Evolutionary conservation across 768 basidiomycete species (phyloP).

Genomic region (Suillus plorans): DNA sequence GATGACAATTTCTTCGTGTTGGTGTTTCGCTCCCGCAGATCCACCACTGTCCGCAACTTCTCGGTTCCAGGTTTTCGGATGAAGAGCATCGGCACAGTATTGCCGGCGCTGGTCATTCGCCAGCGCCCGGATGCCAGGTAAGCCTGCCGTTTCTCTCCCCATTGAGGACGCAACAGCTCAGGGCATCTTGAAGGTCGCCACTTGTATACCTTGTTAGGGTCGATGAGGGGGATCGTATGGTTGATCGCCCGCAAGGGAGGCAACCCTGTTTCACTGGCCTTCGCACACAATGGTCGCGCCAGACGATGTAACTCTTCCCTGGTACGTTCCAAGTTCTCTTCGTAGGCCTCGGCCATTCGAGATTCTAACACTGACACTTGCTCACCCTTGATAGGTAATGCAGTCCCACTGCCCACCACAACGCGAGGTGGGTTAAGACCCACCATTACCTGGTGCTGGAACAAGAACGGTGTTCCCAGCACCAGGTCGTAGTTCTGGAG

Average conservation of each 20-base stretch:
- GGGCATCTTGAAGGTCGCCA: background rate
- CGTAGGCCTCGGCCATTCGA: background rate
- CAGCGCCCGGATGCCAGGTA: conserved; percentile 38
- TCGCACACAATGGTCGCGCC: background rate
- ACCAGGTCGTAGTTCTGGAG: conserved; percentile 33
- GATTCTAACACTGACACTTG: background rate
- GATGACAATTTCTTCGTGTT: conserved; percentile 42
- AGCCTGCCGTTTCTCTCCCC: background rate
- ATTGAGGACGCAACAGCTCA: background rate
- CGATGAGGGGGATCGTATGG: conserved; percentile 40
- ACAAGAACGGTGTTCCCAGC: conserved; percentile 39
- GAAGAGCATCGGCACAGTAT: conserved; percentile 15
- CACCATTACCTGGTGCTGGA: conserved; percentile 27
- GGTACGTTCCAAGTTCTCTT: background rate
- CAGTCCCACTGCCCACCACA: background rate
- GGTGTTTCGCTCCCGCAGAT: conserved; percentile 36
- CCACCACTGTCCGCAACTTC: conserved; percentile 34
- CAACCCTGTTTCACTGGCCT: conserved; percentile 10
- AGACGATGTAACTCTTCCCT: background rate
- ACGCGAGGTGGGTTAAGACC: conserved; percentile 26
- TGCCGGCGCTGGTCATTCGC: conserved; percentile 12
- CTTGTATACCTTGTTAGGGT: conserved; percentile 12
- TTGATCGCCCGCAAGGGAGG: conserved; percentile 42
- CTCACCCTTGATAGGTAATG: background rate
- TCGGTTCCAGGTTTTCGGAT: conserved; percentile 25